Evolutionary conservation across 495 filamentous ascomycete genomes (phyloP).

Genomic region (Lasiosphaeria ovina): DNA sequence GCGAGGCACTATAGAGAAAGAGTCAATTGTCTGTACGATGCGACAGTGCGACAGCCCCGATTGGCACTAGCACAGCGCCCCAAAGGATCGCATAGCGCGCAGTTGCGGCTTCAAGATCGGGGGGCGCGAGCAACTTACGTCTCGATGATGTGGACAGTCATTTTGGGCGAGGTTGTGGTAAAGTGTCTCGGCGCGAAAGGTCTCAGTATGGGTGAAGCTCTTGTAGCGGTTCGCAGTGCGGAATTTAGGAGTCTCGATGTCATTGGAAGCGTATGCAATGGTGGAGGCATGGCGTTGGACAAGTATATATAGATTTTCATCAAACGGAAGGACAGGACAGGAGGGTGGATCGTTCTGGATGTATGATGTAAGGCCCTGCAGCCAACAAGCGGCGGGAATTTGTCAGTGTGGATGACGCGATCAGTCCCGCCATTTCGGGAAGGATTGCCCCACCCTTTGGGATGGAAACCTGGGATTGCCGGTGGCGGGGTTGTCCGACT

Average conservation of each 20-base stretch:
- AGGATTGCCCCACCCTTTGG: slow-evolving; percentile 7
- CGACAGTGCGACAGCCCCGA: not conserved
- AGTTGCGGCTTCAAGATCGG: not conserved
- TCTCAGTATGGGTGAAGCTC: slow-evolving; percentile 4
- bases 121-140: slow-evolving; percentile 33
- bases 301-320: not conserved
- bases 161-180: slow-evolving; percentile 42
- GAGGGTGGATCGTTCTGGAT: slow-evolving; percentile 12
- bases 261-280: slow-evolving; percentile 18
- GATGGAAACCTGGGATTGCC: not conserved
- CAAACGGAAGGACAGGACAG: not conserved
- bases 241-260: slow-evolving; percentile 26
- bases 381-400: not conserved
- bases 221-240: slow-evolving; percentile 16
- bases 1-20: slow-evolving; percentile 49
- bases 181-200: slow-evolving; percentile 34
- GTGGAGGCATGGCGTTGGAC: slow-evolving; percentile 3
- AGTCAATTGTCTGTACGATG: slow-evolving; percentile 15
- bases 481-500: slow-evolving; percentile 1
- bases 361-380: slow-evolving; percentile 20
- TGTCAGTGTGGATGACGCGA: slow-evolving; percentile 17
- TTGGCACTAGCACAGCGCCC: not conserved
- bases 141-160: slow-evolving; percentile 43
- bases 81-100: not conserved
- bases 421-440: not conserved